phyloP scores from a whole-genome alignment of 73 alveolate species.

The Vitrella brassicaformis region DNA sequence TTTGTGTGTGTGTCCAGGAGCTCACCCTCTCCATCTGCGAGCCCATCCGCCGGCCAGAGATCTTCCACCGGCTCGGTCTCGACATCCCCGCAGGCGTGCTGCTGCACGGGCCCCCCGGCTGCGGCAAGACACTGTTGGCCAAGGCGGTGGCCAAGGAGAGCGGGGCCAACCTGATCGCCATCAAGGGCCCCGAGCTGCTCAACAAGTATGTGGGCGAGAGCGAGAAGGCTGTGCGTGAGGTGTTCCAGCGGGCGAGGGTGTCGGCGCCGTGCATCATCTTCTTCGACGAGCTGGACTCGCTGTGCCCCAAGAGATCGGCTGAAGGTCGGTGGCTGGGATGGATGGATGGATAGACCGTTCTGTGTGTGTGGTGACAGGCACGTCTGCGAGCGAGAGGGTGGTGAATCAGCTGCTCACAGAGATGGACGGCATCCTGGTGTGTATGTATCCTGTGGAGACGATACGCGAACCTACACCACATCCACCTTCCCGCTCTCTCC shows the following conservation, averaged over 20 bases:
- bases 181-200: constrained; percentile 98
- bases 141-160: constrained; percentile 72
- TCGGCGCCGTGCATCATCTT: constrained; percentile 97
- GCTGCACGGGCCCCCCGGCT: constrained; percentile 36
- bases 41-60: constrained; percentile 29
- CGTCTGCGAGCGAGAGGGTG: constrained; percentile 80
- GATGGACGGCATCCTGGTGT: constrained; percentile 95
- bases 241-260: constrained; percentile 81
- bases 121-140: constrained; percentile 35
- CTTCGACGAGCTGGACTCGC: constrained; percentile 98
- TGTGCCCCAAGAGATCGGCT: constrained; percentile 87
- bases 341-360: not conserved
- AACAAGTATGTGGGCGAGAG: constrained; percentile 99
- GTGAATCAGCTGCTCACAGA: constrained; percentile 97
- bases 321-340: not conserved
- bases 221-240: constrained; percentile 90
- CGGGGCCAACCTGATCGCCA: constrained; percentile 95
- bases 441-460: constrained; percentile 35
- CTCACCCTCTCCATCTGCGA: constrained; percentile 32
- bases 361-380: constrained; percentile 10
- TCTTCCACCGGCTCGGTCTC: constrained; percentile 27
- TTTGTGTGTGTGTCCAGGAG: constrained; percentile 1
- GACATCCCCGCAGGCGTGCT: constrained; percentile 32
- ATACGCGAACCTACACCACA: not conserved
- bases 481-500: not conserved